Conservation (phyloP, 163 green algal species). For the Chlorella variabilis region DNA sequence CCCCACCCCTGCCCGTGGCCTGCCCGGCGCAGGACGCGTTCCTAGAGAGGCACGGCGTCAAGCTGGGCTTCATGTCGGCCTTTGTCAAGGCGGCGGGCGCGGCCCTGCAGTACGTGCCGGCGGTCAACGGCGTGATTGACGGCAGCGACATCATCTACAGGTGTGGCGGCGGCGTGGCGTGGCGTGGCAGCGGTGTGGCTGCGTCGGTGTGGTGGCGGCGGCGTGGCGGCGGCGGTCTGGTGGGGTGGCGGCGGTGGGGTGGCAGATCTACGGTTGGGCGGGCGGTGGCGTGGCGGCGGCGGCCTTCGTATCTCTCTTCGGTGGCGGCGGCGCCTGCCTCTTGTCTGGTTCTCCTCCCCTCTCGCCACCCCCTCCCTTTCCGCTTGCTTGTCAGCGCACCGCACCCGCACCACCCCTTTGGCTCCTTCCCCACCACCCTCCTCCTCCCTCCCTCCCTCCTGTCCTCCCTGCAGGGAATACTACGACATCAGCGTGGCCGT, state of each 20-base stretch:
- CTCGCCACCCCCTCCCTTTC: neutral
- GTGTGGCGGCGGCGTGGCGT: neutral
- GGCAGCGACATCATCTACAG: slow-evolving; percentile 97
- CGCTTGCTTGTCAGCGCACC: neutral
- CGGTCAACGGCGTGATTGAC: slow-evolving; percentile 98
- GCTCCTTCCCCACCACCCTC: neutral
- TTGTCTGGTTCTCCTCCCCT: neutral
- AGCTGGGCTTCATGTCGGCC: slow-evolving; percentile 99
- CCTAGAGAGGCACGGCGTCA: slow-evolving; percentile 96
- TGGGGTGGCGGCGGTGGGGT: no score
- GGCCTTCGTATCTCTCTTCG: no score
- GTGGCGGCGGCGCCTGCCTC: no score
- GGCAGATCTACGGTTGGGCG: no score
- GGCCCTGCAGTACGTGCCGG: slow-evolving; percentile 87
- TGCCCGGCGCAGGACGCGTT: slow-evolving; percentile 82
- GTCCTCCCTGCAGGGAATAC: slow-evolving; percentile 82
- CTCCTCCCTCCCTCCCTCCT: neutral
- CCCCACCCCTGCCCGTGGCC: no score
- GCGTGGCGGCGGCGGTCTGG: no score
- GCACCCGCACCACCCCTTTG: neutral
- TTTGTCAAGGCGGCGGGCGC: slow-evolving; percentile 95
- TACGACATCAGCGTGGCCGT: slow-evolving; percentile 97
- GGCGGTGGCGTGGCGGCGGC: no score
- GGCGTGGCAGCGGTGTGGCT: no score
- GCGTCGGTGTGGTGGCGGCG: no score